These are phyloP conservation scores for Curvularia eragrostidis DNA, from an alignment of 2,329 filamentous ascomycete genomes.

Conservation along the genomic window DNA sequence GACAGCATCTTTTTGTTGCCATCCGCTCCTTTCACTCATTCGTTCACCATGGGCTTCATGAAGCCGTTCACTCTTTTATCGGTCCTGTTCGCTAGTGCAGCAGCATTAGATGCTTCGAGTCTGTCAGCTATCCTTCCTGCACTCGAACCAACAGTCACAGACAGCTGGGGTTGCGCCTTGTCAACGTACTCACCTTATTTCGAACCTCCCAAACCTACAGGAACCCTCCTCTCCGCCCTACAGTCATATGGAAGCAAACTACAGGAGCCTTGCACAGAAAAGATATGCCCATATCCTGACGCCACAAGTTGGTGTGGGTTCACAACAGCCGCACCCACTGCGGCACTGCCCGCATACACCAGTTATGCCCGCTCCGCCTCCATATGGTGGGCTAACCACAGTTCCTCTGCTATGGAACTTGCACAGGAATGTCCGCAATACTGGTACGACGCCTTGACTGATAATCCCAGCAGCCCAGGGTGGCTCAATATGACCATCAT, in stretches of 20 bases:
- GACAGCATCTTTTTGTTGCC: not conserved
- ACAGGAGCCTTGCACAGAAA: not conserved
- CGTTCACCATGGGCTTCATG: slow-evolving; percentile 2
- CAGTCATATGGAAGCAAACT: not conserved
- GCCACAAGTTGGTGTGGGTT: slow-evolving; percentile 6
- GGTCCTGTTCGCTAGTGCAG: slow-evolving; percentile 3
- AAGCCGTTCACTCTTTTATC: slow-evolving; percentile 9
- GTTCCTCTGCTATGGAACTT: slow-evolving; percentile 7
- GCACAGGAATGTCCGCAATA: slow-evolving; percentile 7
- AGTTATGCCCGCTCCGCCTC: slow-evolving; percentile 10
- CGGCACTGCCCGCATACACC: slow-evolving; percentile 4
- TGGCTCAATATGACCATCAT: slow-evolving; percentile 7
- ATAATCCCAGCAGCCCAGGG: slow-evolving; percentile 2
- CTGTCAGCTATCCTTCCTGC: not conserved
- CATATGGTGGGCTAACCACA: slow-evolving; percentile 6
- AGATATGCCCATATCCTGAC: slow-evolving; percentile 3
- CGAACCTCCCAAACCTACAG: slow-evolving; percentile 5
- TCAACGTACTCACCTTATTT: slow-evolving; percentile 5
- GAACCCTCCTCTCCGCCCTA: slow-evolving; percentile 6
- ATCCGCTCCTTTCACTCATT: slow-evolving; percentile 3
- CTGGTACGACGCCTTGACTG: slow-evolving; percentile 4
- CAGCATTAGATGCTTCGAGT: slow-evolving; percentile 1
- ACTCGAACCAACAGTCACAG: slow-evolving; percentile 1
- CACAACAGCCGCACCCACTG: slow-evolving; percentile 5
- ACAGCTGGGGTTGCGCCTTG: slow-evolving; percentile 9